These are phyloP conservation scores for Saksenaea oblongispora DNA, from an alignment of 371 early-diverging fungal genomes.

Conservation along the genomic window DNA sequence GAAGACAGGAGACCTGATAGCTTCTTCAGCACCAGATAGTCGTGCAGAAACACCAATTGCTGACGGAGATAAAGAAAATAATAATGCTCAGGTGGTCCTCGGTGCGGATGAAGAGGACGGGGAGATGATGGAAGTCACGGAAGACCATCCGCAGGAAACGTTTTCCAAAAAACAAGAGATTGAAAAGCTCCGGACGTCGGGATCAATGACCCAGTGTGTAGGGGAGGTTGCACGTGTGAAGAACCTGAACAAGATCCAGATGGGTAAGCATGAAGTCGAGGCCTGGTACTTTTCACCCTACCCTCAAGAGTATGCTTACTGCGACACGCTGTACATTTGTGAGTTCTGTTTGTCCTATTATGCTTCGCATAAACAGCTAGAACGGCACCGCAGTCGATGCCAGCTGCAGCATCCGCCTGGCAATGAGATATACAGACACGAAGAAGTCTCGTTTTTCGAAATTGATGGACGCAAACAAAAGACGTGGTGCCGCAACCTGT, in stretches of 20 bases:
- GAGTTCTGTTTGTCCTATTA: conserved; percentile 92
- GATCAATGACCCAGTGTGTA: conserved; percentile 95
- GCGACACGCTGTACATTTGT: conserved; percentile 86
- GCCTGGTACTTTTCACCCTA: conserved; percentile 99
- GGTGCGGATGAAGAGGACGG: conserved; percentile 57
- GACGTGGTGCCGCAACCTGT: conserved; percentile 88
- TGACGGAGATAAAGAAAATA: conserved; percentile 22
- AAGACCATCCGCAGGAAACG: conserved; percentile 16
- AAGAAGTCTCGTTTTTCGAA: conserved; percentile 89
- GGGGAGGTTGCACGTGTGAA: conserved; percentile 92
- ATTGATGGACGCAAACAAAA: conserved; percentile 91
- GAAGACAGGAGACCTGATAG: conserved; percentile 14
- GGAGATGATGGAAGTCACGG: conserved; percentile 21
- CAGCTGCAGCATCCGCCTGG: conserved; percentile 93
- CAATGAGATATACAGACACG: conserved; percentile 51
- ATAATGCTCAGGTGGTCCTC: conserved; percentile 23
- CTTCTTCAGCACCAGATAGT: not conserved
- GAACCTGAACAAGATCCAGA: conserved; percentile 90
- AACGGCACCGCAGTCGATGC: conserved; percentile 80
- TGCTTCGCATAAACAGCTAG: conserved; percentile 62
- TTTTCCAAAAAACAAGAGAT: conserved; percentile 89
- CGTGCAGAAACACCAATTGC: conserved; percentile 11
- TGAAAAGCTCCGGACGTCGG: conserved; percentile 86
- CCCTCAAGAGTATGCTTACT: conserved; percentile 79
- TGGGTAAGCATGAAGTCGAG: conserved; percentile 94